A percentile compares a stretch with the other conserved stretches of the same genome.
These are phyloP conservation scores for Trypanosoma conorhini DNA, from an alignment of 208 protist genomes.

Conservation along the genomic window DNA sequence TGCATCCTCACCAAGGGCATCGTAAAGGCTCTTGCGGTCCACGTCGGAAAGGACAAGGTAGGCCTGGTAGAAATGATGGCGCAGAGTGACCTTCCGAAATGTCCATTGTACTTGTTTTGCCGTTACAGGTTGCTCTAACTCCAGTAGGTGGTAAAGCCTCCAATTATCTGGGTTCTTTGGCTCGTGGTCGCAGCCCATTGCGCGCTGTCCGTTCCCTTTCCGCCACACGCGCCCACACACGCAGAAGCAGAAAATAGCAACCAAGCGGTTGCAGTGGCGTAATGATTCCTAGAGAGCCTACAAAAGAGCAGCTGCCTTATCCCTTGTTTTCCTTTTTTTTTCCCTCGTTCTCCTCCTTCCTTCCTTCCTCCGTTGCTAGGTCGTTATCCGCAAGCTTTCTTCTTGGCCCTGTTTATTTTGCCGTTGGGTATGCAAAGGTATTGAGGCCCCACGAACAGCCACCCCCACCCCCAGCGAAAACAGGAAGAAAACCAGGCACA, in stretches of 20 bases:
- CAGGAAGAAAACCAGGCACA: too few species aligned
- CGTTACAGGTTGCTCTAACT: conserved; percentile 66
- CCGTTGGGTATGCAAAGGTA: neutral
- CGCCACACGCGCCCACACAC: neutral
- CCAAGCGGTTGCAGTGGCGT: neutral
- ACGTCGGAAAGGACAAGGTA: conserved; percentile 81
- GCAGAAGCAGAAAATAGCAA: neutral
- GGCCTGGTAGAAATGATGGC: conserved; percentile 88
- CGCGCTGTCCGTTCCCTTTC: neutral
- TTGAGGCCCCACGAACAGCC: too few species aligned
- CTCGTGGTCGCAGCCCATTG: conserved; percentile 19
- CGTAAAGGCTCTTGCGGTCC: conserved; percentile 82
- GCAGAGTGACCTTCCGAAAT: conserved; percentile 84
- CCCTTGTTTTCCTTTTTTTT: neutral
- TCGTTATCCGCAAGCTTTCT: neutral
- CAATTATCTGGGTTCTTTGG: conserved; percentile 46
- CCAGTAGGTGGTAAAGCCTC: conserved; percentile 84
- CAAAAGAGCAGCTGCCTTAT: neutral
- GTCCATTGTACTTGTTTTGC: conserved; percentile 83
- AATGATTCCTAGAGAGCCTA: neutral
- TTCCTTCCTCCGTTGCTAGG: neutral
- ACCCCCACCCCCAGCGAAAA: too few species aligned
- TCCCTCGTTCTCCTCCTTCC: neutral
- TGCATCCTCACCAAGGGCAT: conserved; percentile 74
- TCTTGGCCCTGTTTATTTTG: neutral